These are phyloP conservation scores for Metschnikowia hibisci DNA, from an alignment of 805 yeast species.

Conservation along the genomic window DNA sequence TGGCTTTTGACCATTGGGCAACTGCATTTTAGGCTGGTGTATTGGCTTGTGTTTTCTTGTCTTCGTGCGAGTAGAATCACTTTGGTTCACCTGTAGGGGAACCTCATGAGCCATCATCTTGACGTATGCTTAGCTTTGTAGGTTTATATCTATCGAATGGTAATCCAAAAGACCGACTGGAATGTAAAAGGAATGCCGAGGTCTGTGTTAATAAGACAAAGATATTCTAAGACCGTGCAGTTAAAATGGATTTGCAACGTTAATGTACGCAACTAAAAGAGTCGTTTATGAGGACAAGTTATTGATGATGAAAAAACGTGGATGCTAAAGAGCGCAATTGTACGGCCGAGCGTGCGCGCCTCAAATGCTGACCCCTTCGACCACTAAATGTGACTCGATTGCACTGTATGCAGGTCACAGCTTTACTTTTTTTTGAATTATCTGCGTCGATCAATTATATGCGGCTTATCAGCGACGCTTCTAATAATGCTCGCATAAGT, in stretches of 20 bases:
- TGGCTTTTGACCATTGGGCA: constrained; percentile 32
- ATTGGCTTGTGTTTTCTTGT: constrained; percentile 16
- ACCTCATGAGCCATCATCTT: constrained; percentile 29
- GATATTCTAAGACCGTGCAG: not conserved
- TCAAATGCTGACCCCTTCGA: not conserved
- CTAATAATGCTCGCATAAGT: no score
- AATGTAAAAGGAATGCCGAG: not conserved
- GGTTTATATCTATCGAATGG: not conserved
- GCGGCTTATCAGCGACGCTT: not conserved
- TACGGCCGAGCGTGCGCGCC: not conserved
- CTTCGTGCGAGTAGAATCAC: constrained; percentile 12
- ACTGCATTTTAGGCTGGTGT: constrained; percentile 16
- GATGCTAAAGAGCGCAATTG: constrained; percentile 4
- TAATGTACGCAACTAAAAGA: not conserved
- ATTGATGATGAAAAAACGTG: not conserved
- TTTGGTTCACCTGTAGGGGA: constrained; percentile 25
- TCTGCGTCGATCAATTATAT: not conserved
- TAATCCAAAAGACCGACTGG: not conserved
- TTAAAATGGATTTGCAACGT: not conserved
- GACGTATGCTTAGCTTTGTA: constrained; percentile 2
- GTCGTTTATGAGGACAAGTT: constrained; percentile 1
- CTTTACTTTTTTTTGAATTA: not conserved
- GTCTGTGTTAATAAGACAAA: not conserved
- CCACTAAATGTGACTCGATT: not conserved
- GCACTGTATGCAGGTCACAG: not conserved